A percentile compares a stretch with the other conserved stretches of the same genome.
phyloP scores from a whole-genome alignment of 257 asterid genomes.

The Solanum clarkiae region DNA sequence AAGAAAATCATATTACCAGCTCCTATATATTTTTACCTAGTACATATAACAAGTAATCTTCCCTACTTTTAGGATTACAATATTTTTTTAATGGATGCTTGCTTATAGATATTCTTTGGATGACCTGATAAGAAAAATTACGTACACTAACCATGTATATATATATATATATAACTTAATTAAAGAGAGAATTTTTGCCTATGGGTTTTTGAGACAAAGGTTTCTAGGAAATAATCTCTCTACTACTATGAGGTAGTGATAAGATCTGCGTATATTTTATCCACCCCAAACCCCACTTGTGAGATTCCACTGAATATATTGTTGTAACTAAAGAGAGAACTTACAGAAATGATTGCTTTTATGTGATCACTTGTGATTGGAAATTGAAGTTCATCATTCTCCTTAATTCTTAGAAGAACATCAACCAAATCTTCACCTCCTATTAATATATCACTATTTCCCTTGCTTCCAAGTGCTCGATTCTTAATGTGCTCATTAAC shows the following conservation, averaged over 20 bases:
- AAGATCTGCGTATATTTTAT: no score
- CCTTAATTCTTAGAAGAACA: constrained; percentile 6
- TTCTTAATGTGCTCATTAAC: constrained; percentile 2
- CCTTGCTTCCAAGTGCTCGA: background rate
- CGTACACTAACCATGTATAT: background rate
- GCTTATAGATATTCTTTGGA: background rate
- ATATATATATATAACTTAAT: background rate
- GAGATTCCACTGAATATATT: no score
- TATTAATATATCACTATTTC: background rate
- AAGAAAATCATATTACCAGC: background rate
- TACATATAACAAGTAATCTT: background rate
- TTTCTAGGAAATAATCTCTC: no score
- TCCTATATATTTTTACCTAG: background rate
- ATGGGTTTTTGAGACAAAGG: no score
- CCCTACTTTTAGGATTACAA: background rate
- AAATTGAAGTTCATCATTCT: background rate
- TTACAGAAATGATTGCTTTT: constrained; percentile 5
- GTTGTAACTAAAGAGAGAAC: background rate
- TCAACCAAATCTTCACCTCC: constrained; percentile 14
- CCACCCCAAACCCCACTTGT: no score
- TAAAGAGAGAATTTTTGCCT: background rate
- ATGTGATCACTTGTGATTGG: background rate
- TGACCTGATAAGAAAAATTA: background rate
- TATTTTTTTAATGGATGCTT: background rate
- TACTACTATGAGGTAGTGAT: no score